Evolutionary conservation across 23 red algal species (phyloP), one percentile per base, ranked within the genome.

Genomic region (Gracilariopsis chorda): DNA sequence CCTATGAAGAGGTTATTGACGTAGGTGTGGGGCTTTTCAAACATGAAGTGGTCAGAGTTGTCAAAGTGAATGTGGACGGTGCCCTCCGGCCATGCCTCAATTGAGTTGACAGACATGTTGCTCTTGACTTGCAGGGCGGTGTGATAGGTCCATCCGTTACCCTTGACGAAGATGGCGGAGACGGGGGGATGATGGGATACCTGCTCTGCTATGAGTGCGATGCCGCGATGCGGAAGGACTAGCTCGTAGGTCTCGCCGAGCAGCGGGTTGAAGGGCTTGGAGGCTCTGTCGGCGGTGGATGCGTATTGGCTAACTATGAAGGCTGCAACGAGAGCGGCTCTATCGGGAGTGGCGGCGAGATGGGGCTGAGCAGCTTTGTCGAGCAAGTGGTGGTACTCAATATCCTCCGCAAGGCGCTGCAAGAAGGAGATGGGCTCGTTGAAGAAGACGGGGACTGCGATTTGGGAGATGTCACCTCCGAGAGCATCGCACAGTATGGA

Each of bases 381-480:
- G 42, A 98, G 90, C 61, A 98, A 64, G 41, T 83, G 48, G 34
- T 70, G 44, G 77, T 92, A 92, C 82, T 98, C 93, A 47, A 98
- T 23, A 42, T 98, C 96, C 80, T 98, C 96, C 27, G 88, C 83
- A 29, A 95, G 61, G 0, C 96, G 90, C 82, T 98, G 96, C 48
- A 98, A 74, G 42, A 98, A 94, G 20, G 96, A 98, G 2, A 98
- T 47, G 2, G 96, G 96, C 75, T 98, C 96, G 61, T 95, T 98
- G 77, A 98, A 98, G 7, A 88, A 76, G 28, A 98, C 93, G 36
- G 96, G 96, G 25, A 98, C 69, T 29, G 93, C 77, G 65, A 98
- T 95, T 19, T 82, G 90, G 35, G 92, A 78, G 51, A 98, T 93
- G 87, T 98, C 96, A 21, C 90, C 94, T 28, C 93, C 88, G 67